phyloP scores from a whole-genome alignment of 768 basidiomycete genomes.

The Russula earlei region DNA sequence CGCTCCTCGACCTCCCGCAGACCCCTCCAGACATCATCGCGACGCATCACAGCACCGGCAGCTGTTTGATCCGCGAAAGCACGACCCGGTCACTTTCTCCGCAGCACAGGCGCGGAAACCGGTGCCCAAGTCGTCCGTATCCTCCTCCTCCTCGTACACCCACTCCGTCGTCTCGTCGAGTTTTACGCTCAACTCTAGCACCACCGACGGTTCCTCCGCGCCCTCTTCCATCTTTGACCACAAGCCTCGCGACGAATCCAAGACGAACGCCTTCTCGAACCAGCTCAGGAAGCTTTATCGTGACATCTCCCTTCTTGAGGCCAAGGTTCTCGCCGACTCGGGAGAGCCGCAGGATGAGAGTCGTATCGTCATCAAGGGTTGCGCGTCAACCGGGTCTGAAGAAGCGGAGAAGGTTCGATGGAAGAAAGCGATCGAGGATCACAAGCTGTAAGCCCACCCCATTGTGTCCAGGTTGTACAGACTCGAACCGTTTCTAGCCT shows the following conservation, averaged over 20 bases:
- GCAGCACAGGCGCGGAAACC: conserved; percentile 44
- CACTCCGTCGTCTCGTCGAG: conserved; percentile 55
- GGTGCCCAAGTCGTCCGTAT: conserved; percentile 56
- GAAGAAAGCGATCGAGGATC: conserved; percentile 59
- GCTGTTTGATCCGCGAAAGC: conserved; percentile 82
- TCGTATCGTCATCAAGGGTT: conserved; percentile 27
- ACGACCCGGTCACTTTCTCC: conserved; percentile 84
- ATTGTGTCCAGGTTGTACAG: conserved; percentile 4
- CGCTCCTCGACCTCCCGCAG: conserved; percentile 29
- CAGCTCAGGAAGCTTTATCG: conserved; percentile 82
- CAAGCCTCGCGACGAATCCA: conserved; percentile 35
- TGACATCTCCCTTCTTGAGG: conserved; percentile 70
- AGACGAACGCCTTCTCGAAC: conserved; percentile 57
- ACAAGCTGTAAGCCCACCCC: conserved; percentile 61
- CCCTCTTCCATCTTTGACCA: conserved; percentile 63
- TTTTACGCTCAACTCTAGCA: conserved; percentile 65
- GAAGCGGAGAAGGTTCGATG: conserved; percentile 72
- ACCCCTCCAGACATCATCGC: conserved; percentile 28
- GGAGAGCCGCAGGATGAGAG: conserved; percentile 43
- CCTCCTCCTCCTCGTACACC: conserved; percentile 66
- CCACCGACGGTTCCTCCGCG: conserved; percentile 66
- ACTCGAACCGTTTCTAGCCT: conserved; percentile 43
- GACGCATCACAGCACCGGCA: conserved; percentile 36
- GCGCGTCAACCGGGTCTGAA: conserved; percentile 32
- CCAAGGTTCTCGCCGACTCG: conserved; percentile 57